These are phyloP conservation scores for Decorospora gaudefroyi DNA, from an alignment of 2,329 filamentous ascomycete genomes.

Conservation along the genomic window DNA sequence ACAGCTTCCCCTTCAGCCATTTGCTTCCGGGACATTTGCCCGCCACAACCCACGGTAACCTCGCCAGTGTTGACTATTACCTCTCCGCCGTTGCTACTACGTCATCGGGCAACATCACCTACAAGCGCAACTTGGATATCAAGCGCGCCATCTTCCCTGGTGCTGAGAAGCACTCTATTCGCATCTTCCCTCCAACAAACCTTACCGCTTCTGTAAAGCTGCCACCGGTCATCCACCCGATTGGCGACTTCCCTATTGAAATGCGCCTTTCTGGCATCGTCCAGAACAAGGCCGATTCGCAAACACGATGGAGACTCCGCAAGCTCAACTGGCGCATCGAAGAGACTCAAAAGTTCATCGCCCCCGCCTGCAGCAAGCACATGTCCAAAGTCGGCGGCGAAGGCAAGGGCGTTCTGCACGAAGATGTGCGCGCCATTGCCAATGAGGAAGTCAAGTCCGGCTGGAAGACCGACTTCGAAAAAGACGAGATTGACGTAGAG, in stretches of 20 bases:
- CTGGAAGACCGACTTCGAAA: slow-evolving; percentile 82
- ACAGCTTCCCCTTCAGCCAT: slow-evolving; percentile 87
- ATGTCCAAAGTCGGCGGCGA: slow-evolving; percentile 65
- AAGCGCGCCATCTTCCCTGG: slow-evolving; percentile 80
- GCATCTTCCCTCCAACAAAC: slow-evolving; percentile 95
- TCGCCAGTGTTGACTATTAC: slow-evolving; percentile 77
- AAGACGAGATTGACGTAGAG: slow-evolving; percentile 79
- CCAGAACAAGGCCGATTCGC: slow-evolving; percentile 66
- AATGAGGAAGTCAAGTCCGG: slow-evolving; percentile 80
- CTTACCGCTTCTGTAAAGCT: slow-evolving; percentile 84
- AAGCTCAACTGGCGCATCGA: slow-evolving; percentile 93
- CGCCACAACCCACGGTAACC: slow-evolving; percentile 73
- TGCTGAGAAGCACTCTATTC: slow-evolving; percentile 82
- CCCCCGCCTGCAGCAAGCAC: slow-evolving; percentile 80
- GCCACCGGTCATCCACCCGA: slow-evolving; percentile 81
- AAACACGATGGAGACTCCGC: slow-evolving; percentile 85
- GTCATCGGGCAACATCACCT: slow-evolving; percentile 64
- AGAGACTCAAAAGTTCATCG: slow-evolving; percentile 78
- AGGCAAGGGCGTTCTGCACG: slow-evolving; percentile 72
- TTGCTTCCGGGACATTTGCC: slow-evolving; percentile 85
- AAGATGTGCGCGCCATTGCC: slow-evolving; percentile 76
- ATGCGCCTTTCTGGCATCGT: slow-evolving; percentile 87
- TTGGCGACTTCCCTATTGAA: slow-evolving; percentile 76
- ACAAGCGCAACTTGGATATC: slow-evolving; percentile 71
- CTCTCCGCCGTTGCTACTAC: slow-evolving; percentile 60